These are phyloP conservation scores for Hypoxylon sp. DNA, from an alignment of 2,329 filamentous ascomycete species.

Conservation along the genomic window DNA sequence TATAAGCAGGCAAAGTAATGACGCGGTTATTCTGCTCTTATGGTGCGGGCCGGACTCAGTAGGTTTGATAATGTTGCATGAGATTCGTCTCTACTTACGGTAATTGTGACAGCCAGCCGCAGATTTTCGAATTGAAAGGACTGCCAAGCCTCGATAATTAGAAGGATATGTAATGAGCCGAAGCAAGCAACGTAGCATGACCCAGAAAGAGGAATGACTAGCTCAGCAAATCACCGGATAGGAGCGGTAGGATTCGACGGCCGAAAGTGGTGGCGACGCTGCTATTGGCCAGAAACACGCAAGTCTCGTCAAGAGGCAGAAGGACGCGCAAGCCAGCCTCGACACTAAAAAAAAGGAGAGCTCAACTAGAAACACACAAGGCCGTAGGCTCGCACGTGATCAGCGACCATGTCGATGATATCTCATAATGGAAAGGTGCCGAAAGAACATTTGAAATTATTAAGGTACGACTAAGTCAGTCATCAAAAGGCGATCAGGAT, in stretches of 20 bases:
- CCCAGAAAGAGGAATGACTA: conserved; percentile 38
- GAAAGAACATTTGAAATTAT: conserved; percentile 19
- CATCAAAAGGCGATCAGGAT: conserved; percentile 12
- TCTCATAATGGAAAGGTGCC: conserved; percentile 9
- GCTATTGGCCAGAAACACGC: conserved; percentile 48
- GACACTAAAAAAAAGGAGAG: conserved; percentile 36
- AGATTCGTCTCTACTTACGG: conserved; percentile 28
- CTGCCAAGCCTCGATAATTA: conserved; percentile 34
- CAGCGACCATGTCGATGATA: conserved; percentile 1
- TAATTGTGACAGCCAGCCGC: conserved; percentile 38
- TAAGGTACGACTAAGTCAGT: not conserved
- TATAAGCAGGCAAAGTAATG: conserved; percentile 22
- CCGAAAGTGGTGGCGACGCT: conserved; percentile 35
- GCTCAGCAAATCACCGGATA: conserved; percentile 40
- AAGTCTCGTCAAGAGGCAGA: conserved; percentile 45
- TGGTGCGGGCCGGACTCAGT: conserved; percentile 14
- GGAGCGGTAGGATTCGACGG: conserved; percentile 38
- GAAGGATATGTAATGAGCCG: conserved; percentile 41
- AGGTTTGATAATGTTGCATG: conserved; percentile 34
- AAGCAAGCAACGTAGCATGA: conserved; percentile 45
- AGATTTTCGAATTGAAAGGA: conserved; percentile 34
- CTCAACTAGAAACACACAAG: conserved; percentile 33
- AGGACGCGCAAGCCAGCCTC: conserved; percentile 51
- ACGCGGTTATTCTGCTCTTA: conserved; percentile 14
- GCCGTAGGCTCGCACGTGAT: conserved; percentile 38